Evolutionary conservation across 2,329 filamentous ascomycete species (phyloP), one percentile per base, ranked within the genome.

Genomic region (Verticillium tricorpus): DNA sequence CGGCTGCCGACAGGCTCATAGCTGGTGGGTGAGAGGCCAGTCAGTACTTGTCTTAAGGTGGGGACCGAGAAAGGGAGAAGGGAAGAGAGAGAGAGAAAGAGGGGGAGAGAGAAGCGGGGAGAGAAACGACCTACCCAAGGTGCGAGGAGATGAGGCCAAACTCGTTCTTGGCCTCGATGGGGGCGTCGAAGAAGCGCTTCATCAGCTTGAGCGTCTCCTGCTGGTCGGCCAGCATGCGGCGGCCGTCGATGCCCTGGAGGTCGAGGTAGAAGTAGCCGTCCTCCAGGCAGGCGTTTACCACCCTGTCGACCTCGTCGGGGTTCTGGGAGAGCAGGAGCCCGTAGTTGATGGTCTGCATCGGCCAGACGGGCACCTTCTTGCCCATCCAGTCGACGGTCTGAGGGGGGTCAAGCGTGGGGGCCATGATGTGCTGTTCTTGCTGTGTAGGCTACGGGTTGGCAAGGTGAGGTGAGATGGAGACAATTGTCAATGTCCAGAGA

Each of bases 211-310:
- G 76, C 2, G 78, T 80, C 66, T 82, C 77, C 69, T 84, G 75
- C 65, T 82, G 77, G 70, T 85, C 82, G 39, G 78, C 75, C 61
- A 85, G 76, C 71, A 83, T 78, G 56, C 82, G 71, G 63, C 81
- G 80, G 64, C 82, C 82, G 67, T 85, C 82, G 63, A 84, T 81
- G 64, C 75, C 76, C 64, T 79, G 68, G 11, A 85, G 76, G 68
- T 85, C 80, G 50, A 85, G 77, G 69, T 85, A 83, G 72, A 85
- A 85, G 76, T 80, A 85, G 1, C 83, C 83, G 37, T 82, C 77
- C 22, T 78, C 74, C 62, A 80, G 73, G 70, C 83, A 85, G 65
- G 75, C 77, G 39, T 76, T 72, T 60, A 83, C 69, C 8, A 84
- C 73, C 67, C 78, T 82, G 63, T 84, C 80, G 9, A 85, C 71